Percentiles rank a stretch among this genome's conserved stretches.
Evolutionary conservation across 768 basidiomycete species (phyloP).

Genomic region (Trametes cubensis): DNA sequence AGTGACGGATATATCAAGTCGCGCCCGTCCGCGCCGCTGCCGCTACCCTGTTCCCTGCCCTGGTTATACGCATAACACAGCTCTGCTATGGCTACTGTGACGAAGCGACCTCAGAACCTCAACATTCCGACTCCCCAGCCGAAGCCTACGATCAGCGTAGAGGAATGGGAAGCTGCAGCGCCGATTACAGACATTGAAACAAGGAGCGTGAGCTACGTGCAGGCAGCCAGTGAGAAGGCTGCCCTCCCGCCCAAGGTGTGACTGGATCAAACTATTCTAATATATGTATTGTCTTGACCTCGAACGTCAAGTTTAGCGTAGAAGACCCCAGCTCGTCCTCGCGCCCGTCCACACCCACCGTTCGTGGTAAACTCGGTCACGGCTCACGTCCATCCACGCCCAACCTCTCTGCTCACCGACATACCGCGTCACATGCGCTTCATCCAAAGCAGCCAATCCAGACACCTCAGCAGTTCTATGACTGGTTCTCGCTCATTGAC

Average conservation of each 20-base stretch:
- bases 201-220: conserved; percentile 64
- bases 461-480: conserved; percentile 95
- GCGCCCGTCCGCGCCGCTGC: too few species aligned
- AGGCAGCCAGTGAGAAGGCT: conserved; percentile 58
- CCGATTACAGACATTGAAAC: conserved; percentile 72
- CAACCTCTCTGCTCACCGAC: conserved; percentile 14
- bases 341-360: conserved; percentile 51
- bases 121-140: conserved; percentile 35
- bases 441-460: conserved; percentile 79
- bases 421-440: conserved; percentile 49
- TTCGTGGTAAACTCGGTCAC: conserved; percentile 29
- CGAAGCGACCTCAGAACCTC: conserved; percentile 11
- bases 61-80: not conserved
- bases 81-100: conserved; percentile 5
- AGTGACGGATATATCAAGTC: too few species aligned
- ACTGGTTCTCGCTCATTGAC: conserved; percentile 92
- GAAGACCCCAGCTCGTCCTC: conserved; percentile 43
- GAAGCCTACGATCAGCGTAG: conserved; percentile 62
- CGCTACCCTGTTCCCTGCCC: too few species aligned
- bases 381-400: conserved; percentile 35
- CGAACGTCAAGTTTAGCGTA: conserved; percentile 42
- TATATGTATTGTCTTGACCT: conserved; percentile 2
- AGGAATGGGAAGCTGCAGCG: conserved; percentile 90
- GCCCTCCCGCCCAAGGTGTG: conserved; percentile 79
- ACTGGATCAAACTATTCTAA: not conserved